Evolutionary conservation across 495 filamentous ascomycete species (phyloP), one percentile per base, ranked within the genome.

Genomic region (Xylaria grammica): DNA sequence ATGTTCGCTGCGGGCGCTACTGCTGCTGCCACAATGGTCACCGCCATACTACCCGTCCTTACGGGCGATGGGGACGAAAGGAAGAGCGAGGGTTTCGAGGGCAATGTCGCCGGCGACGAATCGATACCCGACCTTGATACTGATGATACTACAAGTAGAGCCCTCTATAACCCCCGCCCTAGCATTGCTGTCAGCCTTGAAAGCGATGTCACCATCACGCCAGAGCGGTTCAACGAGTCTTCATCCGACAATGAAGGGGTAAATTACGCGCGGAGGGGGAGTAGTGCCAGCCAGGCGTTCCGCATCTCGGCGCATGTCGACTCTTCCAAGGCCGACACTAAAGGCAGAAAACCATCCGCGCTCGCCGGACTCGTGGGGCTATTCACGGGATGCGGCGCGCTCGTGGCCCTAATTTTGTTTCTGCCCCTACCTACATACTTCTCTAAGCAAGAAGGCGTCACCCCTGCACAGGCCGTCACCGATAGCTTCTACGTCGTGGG

Each of bases 21-120:
- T 15, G 96, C 95, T 13, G 90, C 91, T 9, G 84, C 93, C 27
- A 98, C 96, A 1, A 99, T 99, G 95, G 95, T 99, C 30, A 97
- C 96, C 5, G 95, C 95, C 1, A 91, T 96, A 27, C 81, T 98
- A 19, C 96, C 95, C 1, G 89, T 90, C 6, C 91, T 99, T 73
- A 93, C 92, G 19, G 83, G 78, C 72, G 71, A 82, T 55, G 70
- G 66, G 42, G 65, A 45, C 24, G 57, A 27, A 1, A 24, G 19
- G 46, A 55, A 62, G 22, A 70, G 61, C 27, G 72, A 75, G 42
- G 73, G 49, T 24, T 63, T 24, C 7, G 22, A 17, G 40, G 54
- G 42, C 2, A 22, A 29, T 42, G 55, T 11, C 8, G 46, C 26
- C 11, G 53, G 36, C n/a, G 56, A 56, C 50, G 71, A 69, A 34